Evolutionary conservation across 306 rosid genomes (phyloP), one percentile per base, ranked within the genome.

Genomic region (Psophocarpus tetragonolobus): DNA sequence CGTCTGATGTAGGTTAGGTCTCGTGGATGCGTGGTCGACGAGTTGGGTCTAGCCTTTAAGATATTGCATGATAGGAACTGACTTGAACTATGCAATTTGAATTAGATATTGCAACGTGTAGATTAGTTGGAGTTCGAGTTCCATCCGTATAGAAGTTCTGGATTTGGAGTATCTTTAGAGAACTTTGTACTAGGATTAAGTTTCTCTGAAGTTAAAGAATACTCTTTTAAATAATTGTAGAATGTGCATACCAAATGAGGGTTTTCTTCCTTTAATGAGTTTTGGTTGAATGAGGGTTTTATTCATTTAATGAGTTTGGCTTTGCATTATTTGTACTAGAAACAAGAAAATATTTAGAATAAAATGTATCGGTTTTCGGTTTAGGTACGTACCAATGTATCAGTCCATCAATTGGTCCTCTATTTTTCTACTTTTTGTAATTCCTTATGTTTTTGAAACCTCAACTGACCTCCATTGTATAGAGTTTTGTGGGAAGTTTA

Each of bases 401-500:
- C n/a, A n/a, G n/a, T 62, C 47, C 63, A 68, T 54, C 38, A 44
- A 58, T 23, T 33, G 47, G 17, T 54, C 30, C 18, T 42, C 32
- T 42, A 4, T 21, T 70, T 61, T 47, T 47, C 77, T 21, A 47
- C n/a, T 73, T 20, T 72, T 14, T 4, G 6, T 24, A 54, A 20
- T 73, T 17, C 20, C 39, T 6, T 35, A 26, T 62, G 41, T 62
- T 70, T 35, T 33, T 26, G 14, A 53, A 61, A 71, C 36, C 47
- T 70, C 5, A 9, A 60, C 6, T 35, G 64, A 48, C 67, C 68
- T 53, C 11, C 65, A 56, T 79, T n/a, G 44, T 14, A 61, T 71
- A 18, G 14, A 30, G 36, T 73, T 60, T 58, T 61, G 83, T 71
- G 60, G 41, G 68, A 24, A 50, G n/a, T n/a, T n/a, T n/a, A n/a